A percentile compares a stretch with the other conserved stretches of the same genome.
phyloP scores from a whole-genome alignment of 177 flowering plant species.

The Vitis hybrid region DNA sequence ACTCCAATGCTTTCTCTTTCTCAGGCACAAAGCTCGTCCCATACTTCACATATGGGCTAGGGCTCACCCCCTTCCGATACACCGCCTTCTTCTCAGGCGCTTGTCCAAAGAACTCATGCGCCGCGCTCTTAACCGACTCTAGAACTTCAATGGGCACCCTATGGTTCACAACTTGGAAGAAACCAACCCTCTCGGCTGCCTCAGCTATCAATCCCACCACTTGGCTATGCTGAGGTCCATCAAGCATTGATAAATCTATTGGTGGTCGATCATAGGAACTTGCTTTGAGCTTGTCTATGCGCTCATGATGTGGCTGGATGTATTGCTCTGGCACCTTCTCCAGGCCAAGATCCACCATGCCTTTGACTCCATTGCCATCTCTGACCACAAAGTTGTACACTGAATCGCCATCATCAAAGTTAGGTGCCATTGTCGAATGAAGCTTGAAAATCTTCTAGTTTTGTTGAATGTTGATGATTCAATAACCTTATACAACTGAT shows the following conservation, averaged over 20 bases:
- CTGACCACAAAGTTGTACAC: constrained; percentile 34
- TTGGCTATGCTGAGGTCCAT: constrained; percentile 31
- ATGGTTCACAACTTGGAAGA: constrained; percentile 50
- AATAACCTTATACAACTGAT: no score
- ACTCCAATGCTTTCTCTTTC: constrained; percentile 47
- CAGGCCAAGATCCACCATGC: constrained; percentile 29
- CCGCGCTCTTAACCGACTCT: constrained; percentile 27
- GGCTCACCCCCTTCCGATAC: constrained; percentile 32
- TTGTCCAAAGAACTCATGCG: constrained; percentile 29
- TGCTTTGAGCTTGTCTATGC: constrained; percentile 19
- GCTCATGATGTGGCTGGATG: constrained; percentile 29
- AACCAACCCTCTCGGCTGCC: constrained; percentile 42
- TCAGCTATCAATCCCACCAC: constrained; percentile 18
- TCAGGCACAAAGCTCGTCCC: constrained; percentile 50
- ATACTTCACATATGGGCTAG: constrained; percentile 35
- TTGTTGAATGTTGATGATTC: no score
- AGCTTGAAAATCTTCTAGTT: no score
- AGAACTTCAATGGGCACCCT: constrained; percentile 37
- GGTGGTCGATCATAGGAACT: constrained; percentile 1
- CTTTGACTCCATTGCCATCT: constrained; percentile 38
- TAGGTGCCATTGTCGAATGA: constrained; percentile 15
- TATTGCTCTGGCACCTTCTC: constrained; percentile 27
- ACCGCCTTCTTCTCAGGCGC: constrained; percentile 32
- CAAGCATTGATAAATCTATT: constrained; percentile 36
- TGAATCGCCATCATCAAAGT: constrained; percentile 5